Evolutionary conservation across 2,329 filamentous ascomycete species (phyloP).

Genomic region (Trichoderma gracile): DNA sequence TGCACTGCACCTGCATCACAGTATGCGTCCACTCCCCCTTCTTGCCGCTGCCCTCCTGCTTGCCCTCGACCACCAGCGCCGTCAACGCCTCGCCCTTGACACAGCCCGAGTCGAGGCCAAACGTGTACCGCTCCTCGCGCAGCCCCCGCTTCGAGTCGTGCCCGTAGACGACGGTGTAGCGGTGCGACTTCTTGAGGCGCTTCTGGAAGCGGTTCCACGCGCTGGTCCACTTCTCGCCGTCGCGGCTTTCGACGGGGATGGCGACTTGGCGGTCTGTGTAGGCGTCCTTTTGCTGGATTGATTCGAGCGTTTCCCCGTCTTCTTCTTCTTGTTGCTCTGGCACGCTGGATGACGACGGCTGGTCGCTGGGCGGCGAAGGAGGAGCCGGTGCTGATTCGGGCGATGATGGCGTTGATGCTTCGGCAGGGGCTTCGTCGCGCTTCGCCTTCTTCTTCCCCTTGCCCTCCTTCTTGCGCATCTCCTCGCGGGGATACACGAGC

Average conservation of each 20-base stretch:
- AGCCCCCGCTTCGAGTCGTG: slow-evolving; percentile 79
- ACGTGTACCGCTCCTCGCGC: slow-evolving; percentile 62
- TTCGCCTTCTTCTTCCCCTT: slow-evolving; percentile 32
- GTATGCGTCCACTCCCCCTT: slow-evolving; percentile 40
- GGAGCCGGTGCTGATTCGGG: not conserved
- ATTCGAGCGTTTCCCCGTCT: slow-evolving; percentile 10
- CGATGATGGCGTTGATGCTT: not conserved
- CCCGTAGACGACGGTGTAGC: slow-evolving; percentile 78
- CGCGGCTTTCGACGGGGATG: slow-evolving; percentile 45
- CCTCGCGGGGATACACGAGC: slow-evolving; percentile 57
- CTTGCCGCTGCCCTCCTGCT: slow-evolving; percentile 31
- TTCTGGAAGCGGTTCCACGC: slow-evolving; percentile 58
- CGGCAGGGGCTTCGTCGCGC: not conserved
- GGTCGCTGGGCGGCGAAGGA: not conserved
- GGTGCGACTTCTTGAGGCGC: slow-evolving; percentile 35
- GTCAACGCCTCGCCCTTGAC: slow-evolving; percentile 73
- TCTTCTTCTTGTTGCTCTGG: slow-evolving; percentile 27
- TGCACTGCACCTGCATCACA: slow-evolving; percentile 47
- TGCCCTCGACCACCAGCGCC: slow-evolving; percentile 70
- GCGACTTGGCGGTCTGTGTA: slow-evolving; percentile 37
- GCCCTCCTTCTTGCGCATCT: slow-evolving; percentile 40
- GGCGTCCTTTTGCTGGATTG: slow-evolving; percentile 25
- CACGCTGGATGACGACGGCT: slow-evolving; percentile 14
- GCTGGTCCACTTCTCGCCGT: slow-evolving; percentile 68
- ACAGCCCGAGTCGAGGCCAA: slow-evolving; percentile 85